Conservation (phyloP, 441 rosid genomes). For the Rhodomyrtus psidioides region DNA sequence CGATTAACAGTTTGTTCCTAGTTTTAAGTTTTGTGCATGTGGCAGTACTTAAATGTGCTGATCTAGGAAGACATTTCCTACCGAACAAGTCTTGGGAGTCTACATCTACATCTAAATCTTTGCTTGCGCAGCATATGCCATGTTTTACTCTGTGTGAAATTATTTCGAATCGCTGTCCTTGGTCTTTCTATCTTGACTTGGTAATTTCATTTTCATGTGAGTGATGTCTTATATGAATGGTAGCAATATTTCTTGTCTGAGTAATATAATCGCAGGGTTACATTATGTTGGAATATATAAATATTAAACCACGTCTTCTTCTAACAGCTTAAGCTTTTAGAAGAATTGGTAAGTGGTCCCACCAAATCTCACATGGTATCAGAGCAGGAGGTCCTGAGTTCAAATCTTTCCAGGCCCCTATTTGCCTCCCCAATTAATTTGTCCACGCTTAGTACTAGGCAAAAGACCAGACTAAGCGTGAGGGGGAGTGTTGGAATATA, state of each 20-base stretch:
- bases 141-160: background rate
- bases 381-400: no score
- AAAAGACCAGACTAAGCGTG: no score
- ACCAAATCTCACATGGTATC: no score
- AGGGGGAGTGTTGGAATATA: no score
- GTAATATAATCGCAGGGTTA: background rate
- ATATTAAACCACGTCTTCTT: no score
- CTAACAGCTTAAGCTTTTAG: no score
- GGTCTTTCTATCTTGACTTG: background rate
- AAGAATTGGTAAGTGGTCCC: no score
- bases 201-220: background rate
- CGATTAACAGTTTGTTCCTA: background rate
- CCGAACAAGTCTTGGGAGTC: background rate
- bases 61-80: background rate
- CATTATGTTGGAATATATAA: no score
- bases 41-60: background rate
- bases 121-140: background rate
- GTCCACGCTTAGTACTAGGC: no score
- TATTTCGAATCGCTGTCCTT: background rate
- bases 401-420: no score
- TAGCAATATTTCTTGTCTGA: background rate
- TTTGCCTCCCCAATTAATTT: no score
- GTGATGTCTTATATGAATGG: background rate
- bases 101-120: background rate
- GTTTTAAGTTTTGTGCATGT: background rate